These are phyloP conservation scores for Fistulinella staudtii DNA, from an alignment of 1,284 basidiomycete species.

Conservation along the genomic window DNA sequence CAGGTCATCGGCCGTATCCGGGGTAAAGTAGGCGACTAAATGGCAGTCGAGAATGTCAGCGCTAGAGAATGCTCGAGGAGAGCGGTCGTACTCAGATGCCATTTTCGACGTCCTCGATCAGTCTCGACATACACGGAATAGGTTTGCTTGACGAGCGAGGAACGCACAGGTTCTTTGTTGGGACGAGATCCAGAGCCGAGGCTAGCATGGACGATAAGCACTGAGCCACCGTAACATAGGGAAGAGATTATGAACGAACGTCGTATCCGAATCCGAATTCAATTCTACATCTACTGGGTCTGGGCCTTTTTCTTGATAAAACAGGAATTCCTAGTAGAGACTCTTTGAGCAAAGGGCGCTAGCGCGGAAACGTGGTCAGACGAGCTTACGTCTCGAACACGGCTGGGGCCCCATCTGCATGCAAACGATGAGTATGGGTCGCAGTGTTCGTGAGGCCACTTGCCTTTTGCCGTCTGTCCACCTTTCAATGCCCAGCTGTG, in stretches of 20 bases:
- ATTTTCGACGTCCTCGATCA: conserved; percentile 59
- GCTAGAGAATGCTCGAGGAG: not conserved
- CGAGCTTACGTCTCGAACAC: conserved; percentile 63
- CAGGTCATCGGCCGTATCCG: conserved; percentile 53
- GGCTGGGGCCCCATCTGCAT: conserved; percentile 66
- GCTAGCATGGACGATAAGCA: conserved; percentile 25
- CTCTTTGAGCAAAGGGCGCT: conserved; percentile 4
- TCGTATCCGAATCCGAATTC: conserved; percentile 45
- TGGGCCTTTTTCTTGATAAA: conserved; percentile 63
- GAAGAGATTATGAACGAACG: conserved; percentile 26
- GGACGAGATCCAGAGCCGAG: conserved; percentile 34
- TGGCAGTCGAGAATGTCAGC: conserved; percentile 8
- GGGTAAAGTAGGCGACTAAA: conserved; percentile 68
- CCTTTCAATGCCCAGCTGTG: conserved; percentile 66
- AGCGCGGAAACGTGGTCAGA: conserved; percentile 3
- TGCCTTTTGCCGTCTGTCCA: conserved; percentile 74
- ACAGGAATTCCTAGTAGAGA: conserved; percentile 61
- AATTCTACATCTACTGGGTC: conserved; percentile 42
- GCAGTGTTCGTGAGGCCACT: conserved; percentile 30
- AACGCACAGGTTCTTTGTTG: conserved; percentile 38
- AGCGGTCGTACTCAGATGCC: conserved; percentile 65
- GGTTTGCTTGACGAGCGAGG: conserved; percentile 70
- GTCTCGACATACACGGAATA: conserved; percentile 72
- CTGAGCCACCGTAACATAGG: not conserved
- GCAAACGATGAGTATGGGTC: conserved; percentile 23